These are phyloP conservation scores for Wickerhamomyces sp. DNA, from an alignment of 1,139 yeast genomes.

Conservation along the genomic window DNA sequence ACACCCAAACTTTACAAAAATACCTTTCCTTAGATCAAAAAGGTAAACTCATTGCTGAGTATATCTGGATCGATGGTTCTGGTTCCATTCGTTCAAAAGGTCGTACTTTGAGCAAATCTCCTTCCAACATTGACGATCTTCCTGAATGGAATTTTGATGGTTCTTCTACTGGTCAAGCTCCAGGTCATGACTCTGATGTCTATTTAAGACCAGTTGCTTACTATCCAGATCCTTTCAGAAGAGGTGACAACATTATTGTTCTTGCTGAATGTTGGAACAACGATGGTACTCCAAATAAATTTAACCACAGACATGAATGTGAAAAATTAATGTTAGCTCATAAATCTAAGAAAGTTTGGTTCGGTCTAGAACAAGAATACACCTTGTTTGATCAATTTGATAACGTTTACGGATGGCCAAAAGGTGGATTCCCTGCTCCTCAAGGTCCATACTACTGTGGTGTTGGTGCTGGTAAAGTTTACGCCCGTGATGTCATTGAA, in stretches of 20 bases:
- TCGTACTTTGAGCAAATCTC: conserved; percentile 70
- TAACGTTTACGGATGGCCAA: conserved; percentile 96
- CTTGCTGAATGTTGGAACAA: conserved; percentile 96
- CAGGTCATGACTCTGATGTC: conserved; percentile 95
- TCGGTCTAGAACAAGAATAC: conserved; percentile 98
- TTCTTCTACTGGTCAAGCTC: conserved; percentile 97
- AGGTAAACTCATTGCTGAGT: conserved; percentile 89
- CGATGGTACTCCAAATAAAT: conserved; percentile 98
- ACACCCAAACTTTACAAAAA: conserved; percentile 73
- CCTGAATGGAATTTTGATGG: conserved; percentile 99
- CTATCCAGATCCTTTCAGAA: conserved; percentile 96
- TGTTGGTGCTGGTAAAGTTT: conserved; percentile 98
- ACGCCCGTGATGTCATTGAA: conserved; percentile 96
- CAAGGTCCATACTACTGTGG: conserved; percentile 99
- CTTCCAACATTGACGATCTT: conserved; percentile 73
- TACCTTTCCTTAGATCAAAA: conserved; percentile 81
- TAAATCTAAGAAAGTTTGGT: conserved; percentile 83
- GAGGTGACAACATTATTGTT: conserved; percentile 94
- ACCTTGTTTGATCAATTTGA: conserved; percentile 90
- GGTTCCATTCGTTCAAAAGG: conserved; percentile 94
- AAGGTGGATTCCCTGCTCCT: conserved; percentile 99
- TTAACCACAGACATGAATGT: conserved; percentile 97
- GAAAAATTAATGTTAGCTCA: conserved; percentile 95
- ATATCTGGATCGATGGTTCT: conserved; percentile 95
- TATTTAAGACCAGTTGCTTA: conserved; percentile 90